Evolutionary conservation across 129 eudicot species (phyloP).

Genomic region (Centella asiatica): DNA sequence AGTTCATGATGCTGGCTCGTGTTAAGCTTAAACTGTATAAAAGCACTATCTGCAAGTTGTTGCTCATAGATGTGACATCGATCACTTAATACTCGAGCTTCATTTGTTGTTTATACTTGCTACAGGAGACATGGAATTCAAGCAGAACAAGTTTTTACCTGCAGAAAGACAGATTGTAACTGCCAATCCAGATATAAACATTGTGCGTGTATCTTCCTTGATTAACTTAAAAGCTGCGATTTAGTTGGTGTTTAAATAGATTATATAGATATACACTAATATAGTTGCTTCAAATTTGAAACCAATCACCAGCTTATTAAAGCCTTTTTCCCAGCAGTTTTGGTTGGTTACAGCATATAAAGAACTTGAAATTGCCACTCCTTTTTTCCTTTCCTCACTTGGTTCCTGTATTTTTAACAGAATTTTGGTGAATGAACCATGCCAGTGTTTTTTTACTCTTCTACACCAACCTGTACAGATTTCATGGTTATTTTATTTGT

Average conservation of each 20-base stretch:
- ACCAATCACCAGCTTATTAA: not conserved
- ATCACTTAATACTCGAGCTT: no score
- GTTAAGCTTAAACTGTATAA: no score
- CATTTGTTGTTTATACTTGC: not conserved
- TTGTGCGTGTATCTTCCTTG: conserved; percentile 31
- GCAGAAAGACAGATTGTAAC: conserved; percentile 93
- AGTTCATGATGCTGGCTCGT: no score
- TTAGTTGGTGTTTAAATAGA: not conserved
- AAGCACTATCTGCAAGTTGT: not conserved
- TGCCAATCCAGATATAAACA: conserved; percentile 85
- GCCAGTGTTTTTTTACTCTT: no score
- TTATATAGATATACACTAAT: not conserved
- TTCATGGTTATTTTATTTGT: no score
- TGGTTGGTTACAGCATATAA: not conserved
- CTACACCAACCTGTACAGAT: no score
- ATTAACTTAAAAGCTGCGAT: not conserved
- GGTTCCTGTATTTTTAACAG: no score
- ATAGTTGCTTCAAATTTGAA: not conserved
- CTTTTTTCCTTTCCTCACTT: not conserved
- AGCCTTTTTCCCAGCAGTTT: not conserved
- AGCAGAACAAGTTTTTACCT: conserved; percentile 92
- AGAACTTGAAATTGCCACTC: not conserved
- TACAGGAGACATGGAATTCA: conserved; percentile 98
- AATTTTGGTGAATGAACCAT: no score
- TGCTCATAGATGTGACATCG: not conserved